These are phyloP conservation scores for Phytophthora idaei DNA, from an alignment of 352 stramenopile species.

Conservation along the genomic window DNA sequence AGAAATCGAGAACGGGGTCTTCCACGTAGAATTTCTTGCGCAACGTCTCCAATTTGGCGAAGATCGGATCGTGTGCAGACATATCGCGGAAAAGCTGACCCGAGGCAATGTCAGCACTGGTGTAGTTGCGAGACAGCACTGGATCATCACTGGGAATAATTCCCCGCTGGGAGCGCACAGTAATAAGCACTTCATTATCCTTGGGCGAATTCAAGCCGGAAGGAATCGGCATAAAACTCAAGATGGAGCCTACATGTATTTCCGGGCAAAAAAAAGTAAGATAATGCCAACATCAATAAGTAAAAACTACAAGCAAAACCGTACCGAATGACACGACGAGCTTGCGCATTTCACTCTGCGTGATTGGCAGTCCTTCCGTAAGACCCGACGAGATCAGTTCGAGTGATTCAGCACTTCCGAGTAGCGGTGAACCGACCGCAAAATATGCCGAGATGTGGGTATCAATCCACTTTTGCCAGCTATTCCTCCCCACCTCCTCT, in stretches of 20 bases:
- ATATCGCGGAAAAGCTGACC: conserved; percentile 77
- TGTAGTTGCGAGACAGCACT: conserved; percentile 57
- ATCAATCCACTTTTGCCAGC: conserved; percentile 82
- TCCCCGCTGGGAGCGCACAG: conserved; percentile 46
- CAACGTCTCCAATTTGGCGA: conserved; percentile 62
- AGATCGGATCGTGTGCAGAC: conserved; percentile 61
- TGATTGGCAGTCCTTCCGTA: conserved; percentile 69
- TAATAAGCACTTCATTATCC: conserved; percentile 64
- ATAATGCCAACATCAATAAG: not conserved
- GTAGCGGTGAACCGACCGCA: conserved; percentile 67
- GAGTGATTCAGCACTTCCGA: conserved; percentile 73
- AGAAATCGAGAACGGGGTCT: conserved; percentile 66
- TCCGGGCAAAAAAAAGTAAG: not conserved
- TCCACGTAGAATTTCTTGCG: conserved; percentile 70
- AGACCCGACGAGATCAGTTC: conserved; percentile 72
- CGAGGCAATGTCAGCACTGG: conserved; percentile 67
- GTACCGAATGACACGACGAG: conserved; percentile 77
- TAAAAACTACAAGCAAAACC: not conserved
- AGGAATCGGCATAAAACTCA: conserved; percentile 75
- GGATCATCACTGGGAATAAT: conserved; percentile 20
- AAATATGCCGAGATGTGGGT: conserved; percentile 80
- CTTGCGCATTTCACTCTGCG: conserved; percentile 68
- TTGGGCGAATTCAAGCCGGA: conserved; percentile 52
- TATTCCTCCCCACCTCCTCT: conserved; percentile 69
- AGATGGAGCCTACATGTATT: conserved; percentile 56